Percentiles rank a stretch among this genome's conserved stretches.
phyloP scores from a whole-genome alignment of 768 basidiomycete genomes.

The Pleurotus platypus region DNA sequence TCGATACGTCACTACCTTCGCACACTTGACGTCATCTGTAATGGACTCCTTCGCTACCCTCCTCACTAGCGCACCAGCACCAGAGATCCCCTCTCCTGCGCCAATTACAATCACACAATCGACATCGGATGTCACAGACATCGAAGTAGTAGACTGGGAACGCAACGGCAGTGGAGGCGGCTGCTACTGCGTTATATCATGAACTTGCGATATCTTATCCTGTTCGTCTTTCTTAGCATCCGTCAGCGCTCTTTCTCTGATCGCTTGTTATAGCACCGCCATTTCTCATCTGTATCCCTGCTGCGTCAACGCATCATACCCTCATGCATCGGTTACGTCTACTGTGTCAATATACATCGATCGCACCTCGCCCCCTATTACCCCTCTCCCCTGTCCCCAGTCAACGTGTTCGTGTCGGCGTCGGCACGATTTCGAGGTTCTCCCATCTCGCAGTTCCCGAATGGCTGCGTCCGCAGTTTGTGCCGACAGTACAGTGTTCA shows the following conservation, averaged over 20 bases:
- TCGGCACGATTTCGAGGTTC: too few relatives aligned
- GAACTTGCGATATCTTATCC: neutral
- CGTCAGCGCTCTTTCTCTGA: too few relatives aligned
- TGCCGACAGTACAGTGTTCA: neutral
- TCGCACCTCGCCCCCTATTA: neutral
- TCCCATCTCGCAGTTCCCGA: too few relatives aligned
- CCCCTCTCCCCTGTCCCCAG: neutral
- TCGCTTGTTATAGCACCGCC: too few relatives aligned
- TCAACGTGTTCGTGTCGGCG: too few relatives aligned
- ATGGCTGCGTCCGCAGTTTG: too few relatives aligned
- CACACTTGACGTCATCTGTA: too few relatives aligned
- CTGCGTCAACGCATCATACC: too few relatives aligned
- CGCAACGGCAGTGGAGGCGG: neutral
- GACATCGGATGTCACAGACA: neutral
- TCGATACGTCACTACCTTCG: too few relatives aligned
- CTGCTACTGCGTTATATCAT: neutral
- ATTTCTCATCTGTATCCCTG: too few relatives aligned
- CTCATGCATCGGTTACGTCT: too few relatives aligned
- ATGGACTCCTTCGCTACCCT: constrained; percentile 1
- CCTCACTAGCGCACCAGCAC: neutral
- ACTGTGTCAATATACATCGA: neutral
- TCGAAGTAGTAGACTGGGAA: neutral
- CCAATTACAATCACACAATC: neutral
- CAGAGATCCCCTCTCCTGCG: neutral
- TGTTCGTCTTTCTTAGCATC: too few relatives aligned